Evolutionary conservation across 176 grass and related monocot genomes (phyloP), one percentile per base, ranked within the genome.

Genomic region (Pontederia crassipes): DNA sequence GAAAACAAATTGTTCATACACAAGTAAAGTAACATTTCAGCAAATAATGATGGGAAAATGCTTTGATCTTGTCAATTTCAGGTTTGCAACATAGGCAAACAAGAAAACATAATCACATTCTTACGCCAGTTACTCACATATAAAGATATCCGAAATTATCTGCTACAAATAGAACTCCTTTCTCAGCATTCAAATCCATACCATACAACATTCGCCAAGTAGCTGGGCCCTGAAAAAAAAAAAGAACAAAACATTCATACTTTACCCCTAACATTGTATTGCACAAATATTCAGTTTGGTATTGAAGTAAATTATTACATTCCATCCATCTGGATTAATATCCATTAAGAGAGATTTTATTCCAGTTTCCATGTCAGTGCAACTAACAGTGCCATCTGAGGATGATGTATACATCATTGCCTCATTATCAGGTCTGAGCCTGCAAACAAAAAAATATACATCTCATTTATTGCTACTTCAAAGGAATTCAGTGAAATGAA

Each of bases 131-230:
- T 64, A 78, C 83, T 91, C 56, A 95, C 90, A 79, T 81, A 77
- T 95, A 86, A 65, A 95, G 90, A 74, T 79, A 95, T 54, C 90
- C 90, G 58, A 95, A 89, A 57, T 51, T 95, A 78, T 95, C 90
- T 13, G 90, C 90, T 72, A 95, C 90, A 76, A 95, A 69, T 64
- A 95, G 78, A 76, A 89, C 64, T 73, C 86, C 72, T 75, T 89
- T 89, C 15, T 89, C 90, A 55, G 61, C 46, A 59, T 86, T 89
- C 40, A 95, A 76, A 77, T 95, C 90, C 86, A 95, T 95, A 28
- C 90, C 90, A 49, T 95, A 95, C 56, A 95, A 67, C 90, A 93
- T 96, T 74, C 69, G 87, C 86, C 86, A 96, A 64, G 75, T 85
- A 49, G 74, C 83, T 11, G 92, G 83, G 40, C 92, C 87, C 92